Conservation (phyloP, 2,329 filamentous ascomycete genomes). For the Diaporthe citrichinensis region DNA sequence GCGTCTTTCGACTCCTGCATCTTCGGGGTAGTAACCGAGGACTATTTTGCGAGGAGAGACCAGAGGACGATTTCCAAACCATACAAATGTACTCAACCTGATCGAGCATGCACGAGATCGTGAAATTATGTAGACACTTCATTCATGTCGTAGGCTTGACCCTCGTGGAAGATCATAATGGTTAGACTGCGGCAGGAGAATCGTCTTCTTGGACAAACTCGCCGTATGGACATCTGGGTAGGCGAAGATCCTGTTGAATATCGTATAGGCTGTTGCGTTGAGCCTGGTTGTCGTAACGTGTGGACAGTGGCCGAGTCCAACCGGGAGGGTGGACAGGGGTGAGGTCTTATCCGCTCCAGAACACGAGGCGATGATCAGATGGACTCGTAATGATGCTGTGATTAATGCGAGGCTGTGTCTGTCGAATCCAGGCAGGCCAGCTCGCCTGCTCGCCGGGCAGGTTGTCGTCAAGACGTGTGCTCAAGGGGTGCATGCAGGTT, state of each 20-base stretch:
- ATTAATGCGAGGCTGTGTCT: slow-evolving; percentile 10
- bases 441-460: background rate
- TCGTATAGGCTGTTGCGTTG: background rate
- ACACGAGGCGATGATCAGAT: slow-evolving; percentile 22
- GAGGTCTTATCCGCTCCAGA: background rate
- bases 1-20: background rate
- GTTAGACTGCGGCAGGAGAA: background rate
- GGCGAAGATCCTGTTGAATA: background rate
- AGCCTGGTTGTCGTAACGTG: slow-evolving; percentile 3
- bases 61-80: background rate
- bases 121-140: background rate
- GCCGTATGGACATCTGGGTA: background rate
- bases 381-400: slow-evolving; percentile 27
- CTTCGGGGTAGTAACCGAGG: slow-evolving; percentile 1
- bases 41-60: background rate
- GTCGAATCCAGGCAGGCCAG: background rate
- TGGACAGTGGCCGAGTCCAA: slow-evolving; percentile 2
- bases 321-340: background rate
- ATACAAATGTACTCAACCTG: background rate
- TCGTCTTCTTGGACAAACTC: background rate
- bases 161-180: background rate
- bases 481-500: background rate
- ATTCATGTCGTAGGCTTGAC: background rate
- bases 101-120: background rate
- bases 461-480: background rate